Base-by-base conservation (phyloP, 495 filamentous ascomycete genomes). In the Bacidia rubella region DNA sequence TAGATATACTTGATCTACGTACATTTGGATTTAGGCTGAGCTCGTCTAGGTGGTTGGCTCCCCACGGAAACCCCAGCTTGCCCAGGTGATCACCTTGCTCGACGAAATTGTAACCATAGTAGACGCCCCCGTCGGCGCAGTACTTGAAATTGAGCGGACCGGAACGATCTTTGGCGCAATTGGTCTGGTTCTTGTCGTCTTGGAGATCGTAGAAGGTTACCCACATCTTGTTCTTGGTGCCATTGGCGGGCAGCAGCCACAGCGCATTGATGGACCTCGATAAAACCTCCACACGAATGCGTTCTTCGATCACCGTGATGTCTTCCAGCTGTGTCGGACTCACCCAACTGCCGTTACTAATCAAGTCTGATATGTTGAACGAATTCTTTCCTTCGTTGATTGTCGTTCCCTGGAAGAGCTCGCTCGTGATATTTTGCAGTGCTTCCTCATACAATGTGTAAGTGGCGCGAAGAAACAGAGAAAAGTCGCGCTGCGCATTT, bases 81-180 rank as follows among this genome's bases (percentile, higher is more conserved):
- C 51, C 51, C 20, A 20, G 1, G 11, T 27, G n/a, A 29, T 48
- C n/a, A 11, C 51, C 51, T 20, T 44, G 23, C 41, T 53, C 51
- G 15, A 48, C 23, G 20, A 24, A 53, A 22, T 46, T 26, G 21
- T 53, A 53, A 19, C 24, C 25, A 25, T 53, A 53, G 24, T 53
- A 53, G 19, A 47, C 51, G 20, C 51, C 51, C 9, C 51, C 40
- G 22, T 53, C 51, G 12, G 21, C 51, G 21, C 51, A 48, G 17
- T 47, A 48, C 41, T 53, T 53, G 11, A 23, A 24, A 4, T 21
- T 41, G 15, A 17, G 39, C 35, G 39, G 41, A 25, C 40, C 51
- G 11, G 20, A 25, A 12, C 32, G 27, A 26, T 53, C 51, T 9
- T 19, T 26, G 5, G 26, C n/a, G 27, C 51, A 53, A 15, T 53